phyloP scores from a whole-genome alignment of 164 flowering plant genomes.

The Protea cynaroides region DNA sequence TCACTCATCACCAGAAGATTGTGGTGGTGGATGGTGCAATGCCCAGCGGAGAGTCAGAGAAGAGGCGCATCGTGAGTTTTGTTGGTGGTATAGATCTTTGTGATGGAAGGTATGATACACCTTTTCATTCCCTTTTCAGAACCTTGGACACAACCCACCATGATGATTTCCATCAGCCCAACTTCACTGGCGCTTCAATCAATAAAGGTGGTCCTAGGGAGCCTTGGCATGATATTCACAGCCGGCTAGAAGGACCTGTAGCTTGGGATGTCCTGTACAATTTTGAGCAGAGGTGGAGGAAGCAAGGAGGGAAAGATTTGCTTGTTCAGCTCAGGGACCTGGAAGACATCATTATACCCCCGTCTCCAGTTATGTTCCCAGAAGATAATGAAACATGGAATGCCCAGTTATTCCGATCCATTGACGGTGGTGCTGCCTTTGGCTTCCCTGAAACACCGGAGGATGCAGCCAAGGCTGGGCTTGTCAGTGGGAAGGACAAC shows the following conservation, averaged over 20 bases:
- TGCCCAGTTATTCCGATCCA: slow-evolving; percentile 38
- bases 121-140: slow-evolving; percentile 55
- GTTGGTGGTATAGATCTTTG: slow-evolving; percentile 34
- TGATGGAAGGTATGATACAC: not conserved
- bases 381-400: slow-evolving; percentile 42
- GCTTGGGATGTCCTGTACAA: slow-evolving; percentile 22
- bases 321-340: slow-evolving; percentile 42
- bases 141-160: slow-evolving; percentile 59
- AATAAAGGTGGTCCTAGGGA: slow-evolving; percentile 60
- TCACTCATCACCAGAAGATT: slow-evolving; percentile 43
- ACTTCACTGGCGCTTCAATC: slow-evolving; percentile 43
- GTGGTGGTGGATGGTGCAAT: slow-evolving; percentile 46
- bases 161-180: slow-evolving; percentile 65
- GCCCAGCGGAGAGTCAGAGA: slow-evolving; percentile 38
- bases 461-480: slow-evolving; percentile 65
- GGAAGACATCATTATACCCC: slow-evolving; percentile 44
- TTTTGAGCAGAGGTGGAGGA: slow-evolving; percentile 66
- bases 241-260: slow-evolving; percentile 58
- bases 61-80: slow-evolving; percentile 53
- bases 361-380: slow-evolving; percentile 16
- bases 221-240: slow-evolving; percentile 74
- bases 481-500: slow-evolving; percentile 74
- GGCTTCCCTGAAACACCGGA: slow-evolving; percentile 67
- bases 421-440: slow-evolving; percentile 66
- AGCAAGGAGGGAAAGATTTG: slow-evolving; percentile 43